phyloP scores from a whole-genome alignment of 345 rosid genomes.

The Limnanthes douglasii region DNA sequence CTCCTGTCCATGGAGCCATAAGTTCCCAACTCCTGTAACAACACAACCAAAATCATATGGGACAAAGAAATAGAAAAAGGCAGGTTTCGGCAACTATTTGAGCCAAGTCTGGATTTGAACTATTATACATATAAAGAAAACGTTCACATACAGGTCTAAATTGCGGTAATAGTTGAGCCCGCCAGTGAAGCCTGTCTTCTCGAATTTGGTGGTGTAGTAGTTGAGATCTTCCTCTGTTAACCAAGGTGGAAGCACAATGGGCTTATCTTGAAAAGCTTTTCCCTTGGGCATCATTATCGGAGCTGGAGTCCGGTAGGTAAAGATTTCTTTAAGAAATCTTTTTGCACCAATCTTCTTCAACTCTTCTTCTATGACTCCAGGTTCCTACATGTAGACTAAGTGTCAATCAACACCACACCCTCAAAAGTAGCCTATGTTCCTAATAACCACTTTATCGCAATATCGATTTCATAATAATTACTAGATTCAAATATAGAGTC shows the following conservation, averaged over 20 bases:
- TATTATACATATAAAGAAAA: not conserved
- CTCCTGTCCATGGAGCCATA: constrained; percentile 53
- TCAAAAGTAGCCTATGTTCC: not conserved
- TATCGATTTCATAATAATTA: not conserved
- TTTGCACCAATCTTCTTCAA: constrained; percentile 29
- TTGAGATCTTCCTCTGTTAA: constrained; percentile 38
- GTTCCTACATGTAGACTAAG: constrained; percentile 30
- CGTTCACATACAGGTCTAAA: constrained; percentile 28
- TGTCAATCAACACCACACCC: not conserved
- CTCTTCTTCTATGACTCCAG: constrained; percentile 54
- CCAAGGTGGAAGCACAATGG: constrained; percentile 48
- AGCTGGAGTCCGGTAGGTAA: constrained; percentile 29
- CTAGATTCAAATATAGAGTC: not conserved
- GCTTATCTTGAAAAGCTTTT: constrained; percentile 24
- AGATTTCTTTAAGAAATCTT: constrained; percentile 30
- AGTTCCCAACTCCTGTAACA: constrained; percentile 56
- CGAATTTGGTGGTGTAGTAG: constrained; percentile 31
- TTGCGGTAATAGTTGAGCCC: constrained; percentile 74
- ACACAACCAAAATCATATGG: not conserved
- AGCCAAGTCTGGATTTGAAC: not conserved
- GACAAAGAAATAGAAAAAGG: not conserved
- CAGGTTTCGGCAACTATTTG: not conserved
- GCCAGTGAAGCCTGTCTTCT: constrained; percentile 63
- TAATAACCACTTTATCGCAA: not conserved
- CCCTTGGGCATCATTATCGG: constrained; percentile 39